Evolutionary conservation across 495 filamentous ascomycete species (phyloP).

Genomic region (Penicillium lagena): DNA sequence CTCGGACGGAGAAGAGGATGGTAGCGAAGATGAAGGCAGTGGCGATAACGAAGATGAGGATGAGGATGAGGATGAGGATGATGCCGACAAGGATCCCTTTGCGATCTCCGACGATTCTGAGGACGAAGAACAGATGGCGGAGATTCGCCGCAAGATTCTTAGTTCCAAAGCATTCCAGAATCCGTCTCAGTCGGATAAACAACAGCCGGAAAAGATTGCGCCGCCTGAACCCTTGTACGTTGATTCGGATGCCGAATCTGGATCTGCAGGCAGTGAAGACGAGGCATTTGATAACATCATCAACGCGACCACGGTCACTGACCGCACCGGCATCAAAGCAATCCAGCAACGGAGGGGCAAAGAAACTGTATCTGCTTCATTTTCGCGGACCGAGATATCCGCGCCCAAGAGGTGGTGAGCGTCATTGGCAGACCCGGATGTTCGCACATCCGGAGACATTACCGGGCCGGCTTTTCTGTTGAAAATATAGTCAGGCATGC

Average conservation of each 20-base stretch:
- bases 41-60: conserved; percentile 42
- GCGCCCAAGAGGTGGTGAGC: conserved; percentile 55
- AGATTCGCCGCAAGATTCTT: conserved; percentile 75
- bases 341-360: conserved; percentile 42
- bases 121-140: conserved; percentile 87
- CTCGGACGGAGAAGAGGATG: conserved; percentile 42
- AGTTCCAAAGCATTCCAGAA: conserved; percentile 81
- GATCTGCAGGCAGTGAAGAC: conserved; percentile 63
- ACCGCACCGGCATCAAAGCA: conserved; percentile 67
- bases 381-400: conserved; percentile 54
- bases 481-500: too few species aligned
- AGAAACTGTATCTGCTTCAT: conserved; percentile 48
- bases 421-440: too few species aligned
- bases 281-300: conserved; percentile 85
- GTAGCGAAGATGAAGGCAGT: conserved; percentile 48
- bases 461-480: too few species aligned
- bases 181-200: conserved; percentile 44
- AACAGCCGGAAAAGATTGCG: conserved; percentile 49
- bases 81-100: conserved; percentile 55
- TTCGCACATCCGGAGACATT: too few species aligned
- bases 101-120: conserved; percentile 72
- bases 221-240: conserved; percentile 38
- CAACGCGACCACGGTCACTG: conserved; percentile 77
- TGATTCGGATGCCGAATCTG: conserved; percentile 69
- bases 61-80: conserved; percentile 43